phyloP scores from a whole-genome alignment of 1,284 basidiomycete species.

The Ganoderma resinaceum region DNA sequence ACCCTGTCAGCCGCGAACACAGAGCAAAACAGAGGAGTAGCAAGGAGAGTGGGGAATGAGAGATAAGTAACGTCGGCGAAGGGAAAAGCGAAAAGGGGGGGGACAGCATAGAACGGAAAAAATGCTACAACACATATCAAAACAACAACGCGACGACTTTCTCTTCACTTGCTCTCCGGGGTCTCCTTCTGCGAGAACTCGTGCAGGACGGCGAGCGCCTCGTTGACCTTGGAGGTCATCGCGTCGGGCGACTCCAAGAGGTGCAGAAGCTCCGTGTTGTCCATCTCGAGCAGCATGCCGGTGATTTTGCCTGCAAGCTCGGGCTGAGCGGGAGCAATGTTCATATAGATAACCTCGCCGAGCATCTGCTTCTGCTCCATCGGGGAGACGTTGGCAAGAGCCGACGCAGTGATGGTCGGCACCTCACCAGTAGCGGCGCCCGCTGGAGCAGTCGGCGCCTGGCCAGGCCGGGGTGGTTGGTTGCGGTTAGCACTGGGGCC shows the following conservation, averaged over 20 bases:
- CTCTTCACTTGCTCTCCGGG: slow-evolving; percentile 35
- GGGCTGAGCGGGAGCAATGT: slow-evolving; percentile 76
- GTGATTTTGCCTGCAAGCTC: slow-evolving; percentile 98
- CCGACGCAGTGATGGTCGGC: slow-evolving; percentile 52
- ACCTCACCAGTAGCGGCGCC: slow-evolving; percentile 44
- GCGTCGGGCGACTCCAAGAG: slow-evolving; percentile 84
- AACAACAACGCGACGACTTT: slow-evolving; percentile 31
- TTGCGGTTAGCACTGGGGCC: slow-evolving; percentile 41
- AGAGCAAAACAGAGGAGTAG: slow-evolving; percentile 38
- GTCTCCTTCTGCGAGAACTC: slow-evolving; percentile 71
- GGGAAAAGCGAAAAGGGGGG: slow-evolving; percentile 28
- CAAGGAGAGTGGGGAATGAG: slow-evolving; percentile 30
- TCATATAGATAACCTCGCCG: slow-evolving; percentile 92
- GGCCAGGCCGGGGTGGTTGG: slow-evolving; percentile 31
- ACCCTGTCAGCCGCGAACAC: slow-evolving; percentile 44
- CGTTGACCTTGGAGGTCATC: slow-evolving; percentile 87
- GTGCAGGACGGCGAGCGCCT: slow-evolving; percentile 83
- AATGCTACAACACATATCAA: slow-evolving; percentile 31
- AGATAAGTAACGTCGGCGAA: slow-evolving; percentile 36
- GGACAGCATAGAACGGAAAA: slow-evolving; percentile 10
- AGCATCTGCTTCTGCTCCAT: slow-evolving; percentile 98
- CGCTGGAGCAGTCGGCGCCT: slow-evolving; percentile 45
- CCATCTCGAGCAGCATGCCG: slow-evolving; percentile 98
- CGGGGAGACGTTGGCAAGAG: slow-evolving; percentile 78
- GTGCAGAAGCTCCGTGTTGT: slow-evolving; percentile 89